A percentile compares a stretch with the other conserved stretches of the same genome.
phyloP scores from a whole-genome alignment of 2,329 filamentous ascomycete genomes.

The Colletotrichum filicis region DNA sequence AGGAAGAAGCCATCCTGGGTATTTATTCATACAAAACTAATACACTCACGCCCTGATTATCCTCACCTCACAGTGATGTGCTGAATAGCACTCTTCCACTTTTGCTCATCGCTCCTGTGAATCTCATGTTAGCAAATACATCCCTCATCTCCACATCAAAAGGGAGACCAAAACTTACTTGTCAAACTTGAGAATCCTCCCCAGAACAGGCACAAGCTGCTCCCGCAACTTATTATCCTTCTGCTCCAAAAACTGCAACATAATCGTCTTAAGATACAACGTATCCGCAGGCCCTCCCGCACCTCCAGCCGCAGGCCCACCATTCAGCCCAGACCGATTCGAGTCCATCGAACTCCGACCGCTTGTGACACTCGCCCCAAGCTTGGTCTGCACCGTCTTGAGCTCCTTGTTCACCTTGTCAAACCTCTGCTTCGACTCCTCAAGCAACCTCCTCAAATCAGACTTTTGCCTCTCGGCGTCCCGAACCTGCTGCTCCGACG shows the following conservation, averaged over 20 bases:
- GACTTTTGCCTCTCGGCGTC: constrained; percentile 86
- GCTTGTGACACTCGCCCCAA: constrained; percentile 46
- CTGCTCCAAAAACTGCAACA: constrained; percentile 84
- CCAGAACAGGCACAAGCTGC: constrained; percentile 82
- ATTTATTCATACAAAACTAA: constrained; percentile 24
- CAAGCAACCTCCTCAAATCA: constrained; percentile 79
- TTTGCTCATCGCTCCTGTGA: constrained; percentile 76
- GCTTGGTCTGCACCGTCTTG: constrained; percentile 62
- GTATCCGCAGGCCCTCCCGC: constrained; percentile 53
- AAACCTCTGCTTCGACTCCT: constrained; percentile 80
- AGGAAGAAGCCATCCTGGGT: constrained; percentile 2
- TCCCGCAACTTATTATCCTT: constrained; percentile 81
- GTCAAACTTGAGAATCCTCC: constrained; percentile 81
- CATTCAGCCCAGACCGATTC: constrained; percentile 53
- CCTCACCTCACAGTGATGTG: constrained; percentile 53
- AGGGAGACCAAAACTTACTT: constrained; percentile 62
- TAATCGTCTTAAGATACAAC: constrained; percentile 82
- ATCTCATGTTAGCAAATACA: constrained; percentile 8
- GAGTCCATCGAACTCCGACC: constrained; percentile 59
- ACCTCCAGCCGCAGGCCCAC: constrained; percentile 36
- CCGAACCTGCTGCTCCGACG: constrained; percentile 84
- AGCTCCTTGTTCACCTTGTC: constrained; percentile 82
- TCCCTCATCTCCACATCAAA: background rate
- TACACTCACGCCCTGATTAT: background rate
- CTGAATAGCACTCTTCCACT: constrained; percentile 83